Conservation (phyloP, 371 early-diverging fungal genomes). For the Actinomortierella wolfii region DNA sequence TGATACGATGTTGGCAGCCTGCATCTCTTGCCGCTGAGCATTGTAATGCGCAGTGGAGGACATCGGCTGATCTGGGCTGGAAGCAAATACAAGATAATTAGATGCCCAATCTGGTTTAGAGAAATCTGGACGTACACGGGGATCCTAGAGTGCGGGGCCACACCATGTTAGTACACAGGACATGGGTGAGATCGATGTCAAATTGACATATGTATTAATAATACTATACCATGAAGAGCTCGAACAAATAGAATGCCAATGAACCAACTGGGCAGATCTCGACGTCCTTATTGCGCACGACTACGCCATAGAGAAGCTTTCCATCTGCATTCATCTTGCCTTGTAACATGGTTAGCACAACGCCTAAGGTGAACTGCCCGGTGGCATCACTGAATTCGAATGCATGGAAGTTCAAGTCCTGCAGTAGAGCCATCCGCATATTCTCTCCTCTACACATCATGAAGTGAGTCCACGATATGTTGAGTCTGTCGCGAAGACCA, state of each 20-base stretch:
- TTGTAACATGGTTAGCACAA: slow-evolving; percentile 14
- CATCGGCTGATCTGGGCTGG: background rate
- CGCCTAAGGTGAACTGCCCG: slow-evolving; percentile 7
- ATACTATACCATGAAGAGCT: slow-evolving; percentile 8
- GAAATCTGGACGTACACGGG: slow-evolving; percentile 8
- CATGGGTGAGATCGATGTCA: too few relatives aligned
- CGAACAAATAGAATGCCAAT: slow-evolving; percentile 11
- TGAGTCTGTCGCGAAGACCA: slow-evolving; percentile 13
- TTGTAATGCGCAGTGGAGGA: slow-evolving; percentile 1
- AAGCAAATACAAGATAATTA: slow-evolving; percentile 8
- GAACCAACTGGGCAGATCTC: slow-evolving; percentile 13
- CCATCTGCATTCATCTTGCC: slow-evolving; percentile 10
- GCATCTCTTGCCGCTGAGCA: slow-evolving; percentile 9
- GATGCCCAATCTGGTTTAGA: background rate
- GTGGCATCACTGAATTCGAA: background rate
- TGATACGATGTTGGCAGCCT: slow-evolving; percentile 11
- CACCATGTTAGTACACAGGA: too few relatives aligned
- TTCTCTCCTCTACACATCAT: slow-evolving; percentile 22
- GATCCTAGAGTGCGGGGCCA: slow-evolving; percentile 1
- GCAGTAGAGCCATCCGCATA: slow-evolving; percentile 6
- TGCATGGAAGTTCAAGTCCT: slow-evolving; percentile 1
- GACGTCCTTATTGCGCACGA: slow-evolving; percentile 17
- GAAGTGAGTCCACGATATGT: slow-evolving; percentile 14
- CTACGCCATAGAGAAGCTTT: slow-evolving; percentile 6
- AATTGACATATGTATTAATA: background rate